Conservation (phyloP, 108 stramenopile species). For the Nitzschia palea region DNA sequence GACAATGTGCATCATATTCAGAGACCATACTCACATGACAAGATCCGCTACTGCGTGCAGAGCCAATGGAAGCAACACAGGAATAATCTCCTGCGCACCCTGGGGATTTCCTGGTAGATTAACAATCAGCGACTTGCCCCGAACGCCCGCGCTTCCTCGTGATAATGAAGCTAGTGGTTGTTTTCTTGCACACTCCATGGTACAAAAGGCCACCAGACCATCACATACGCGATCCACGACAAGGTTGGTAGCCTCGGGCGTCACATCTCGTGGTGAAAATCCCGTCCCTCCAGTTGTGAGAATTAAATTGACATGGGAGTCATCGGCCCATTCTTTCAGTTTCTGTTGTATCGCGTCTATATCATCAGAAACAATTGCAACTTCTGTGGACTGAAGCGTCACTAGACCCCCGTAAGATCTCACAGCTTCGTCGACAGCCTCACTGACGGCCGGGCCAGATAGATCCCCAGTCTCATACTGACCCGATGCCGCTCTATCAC, state of each 20-base stretch:
- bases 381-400: constrained; percentile 15
- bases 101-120: constrained; percentile 85
- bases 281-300: constrained; percentile 94
- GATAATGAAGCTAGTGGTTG: constrained; percentile 82
- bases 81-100: constrained; percentile 64
- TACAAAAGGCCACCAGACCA: constrained; percentile 78
- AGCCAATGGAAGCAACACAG: constrained; percentile 67
- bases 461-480: constrained; percentile 79
- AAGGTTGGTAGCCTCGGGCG: constrained; percentile 84
- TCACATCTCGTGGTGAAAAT: constrained; percentile 83
- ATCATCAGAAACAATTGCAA: constrained; percentile 80
- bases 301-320: constrained; percentile 57
- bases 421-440: constrained; percentile 28
- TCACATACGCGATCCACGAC: constrained; percentile 65
- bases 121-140: constrained; percentile 59
- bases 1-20: no score
- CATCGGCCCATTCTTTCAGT: constrained; percentile 52
- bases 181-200: constrained; percentile 47
- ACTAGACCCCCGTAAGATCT: constrained; percentile 4
- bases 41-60: constrained; percentile 69
- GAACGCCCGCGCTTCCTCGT: constrained; percentile 73
- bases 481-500: constrained; percentile 76
- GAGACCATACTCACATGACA: no score
- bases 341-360: constrained; percentile 50
- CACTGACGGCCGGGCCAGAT: constrained; percentile 78